phyloP scores from a whole-genome alignment of 2,329 filamentous ascomycete species.

The Colletotrichum aenigma region DNA sequence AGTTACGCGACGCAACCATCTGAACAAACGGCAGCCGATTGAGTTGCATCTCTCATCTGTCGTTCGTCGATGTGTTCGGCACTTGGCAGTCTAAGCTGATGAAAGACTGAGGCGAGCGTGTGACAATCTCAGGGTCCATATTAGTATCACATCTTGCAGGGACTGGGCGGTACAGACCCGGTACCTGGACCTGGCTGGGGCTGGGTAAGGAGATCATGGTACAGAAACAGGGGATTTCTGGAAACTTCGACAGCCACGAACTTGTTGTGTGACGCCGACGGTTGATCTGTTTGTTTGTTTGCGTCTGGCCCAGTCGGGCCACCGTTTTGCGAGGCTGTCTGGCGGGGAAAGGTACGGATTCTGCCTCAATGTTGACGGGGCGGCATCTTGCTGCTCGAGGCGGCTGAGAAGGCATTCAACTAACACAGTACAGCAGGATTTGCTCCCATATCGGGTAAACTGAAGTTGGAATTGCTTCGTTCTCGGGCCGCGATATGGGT shows the following conservation, averaged over 20 bases:
- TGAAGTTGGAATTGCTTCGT: neutral
- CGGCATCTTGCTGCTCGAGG: neutral
- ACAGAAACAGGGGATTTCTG: neutral
- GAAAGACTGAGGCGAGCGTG: neutral
- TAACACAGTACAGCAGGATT: neutral
- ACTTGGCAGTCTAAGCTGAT: neutral
- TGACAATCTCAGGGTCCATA: constrained; percentile 9
- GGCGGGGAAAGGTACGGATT: neutral
- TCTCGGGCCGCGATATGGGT: neutral
- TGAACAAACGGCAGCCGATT: neutral
- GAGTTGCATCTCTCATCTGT: neutral
- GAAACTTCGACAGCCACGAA: neutral
- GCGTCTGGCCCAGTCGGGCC: neutral
- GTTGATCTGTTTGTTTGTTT: neutral
- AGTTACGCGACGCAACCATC: neutral
- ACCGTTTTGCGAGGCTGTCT: neutral
- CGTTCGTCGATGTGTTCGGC: neutral
- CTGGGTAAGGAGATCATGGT: neutral
- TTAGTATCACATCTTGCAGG: neutral
- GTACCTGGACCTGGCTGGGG: neutral
- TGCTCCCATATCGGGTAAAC: neutral
- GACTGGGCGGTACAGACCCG: neutral
- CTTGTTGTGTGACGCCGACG: neutral
- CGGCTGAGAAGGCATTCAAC: neutral
- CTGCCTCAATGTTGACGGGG: neutral